Base-by-base conservation (phyloP, 441 rosid genomes). In the Populus hybrid region DNA sequence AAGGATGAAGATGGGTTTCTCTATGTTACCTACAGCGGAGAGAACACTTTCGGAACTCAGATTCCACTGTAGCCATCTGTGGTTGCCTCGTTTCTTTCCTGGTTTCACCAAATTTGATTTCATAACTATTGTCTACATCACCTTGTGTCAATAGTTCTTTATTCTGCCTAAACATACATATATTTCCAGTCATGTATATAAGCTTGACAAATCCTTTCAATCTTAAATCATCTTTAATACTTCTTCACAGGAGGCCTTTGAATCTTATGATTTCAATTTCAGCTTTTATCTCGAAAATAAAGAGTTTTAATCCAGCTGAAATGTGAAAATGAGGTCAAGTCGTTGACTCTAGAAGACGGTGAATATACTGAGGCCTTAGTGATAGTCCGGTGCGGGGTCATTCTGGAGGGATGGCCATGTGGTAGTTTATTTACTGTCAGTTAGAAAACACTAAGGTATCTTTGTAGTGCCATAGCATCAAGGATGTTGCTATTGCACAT, bases 181-280 rank as follows among this genome's bases (percentile, higher is more conserved):
- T 50, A 14, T 59, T 70, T 46, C 54, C 68, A 30, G 26, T 80
- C 63, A 74, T 75, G 88, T 86, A 78, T 75, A 87, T 78, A 83
- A 79, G 23, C 67, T 4, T 34, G 38, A 64, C 30, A 21, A 26
- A 10, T 40, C 20, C 12, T 34, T 73, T 75, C 30, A 3, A 23
- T 26, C 24, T 14, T 9, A 10, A 30, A 23, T 79, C 54, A 6
- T 35, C 35, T 64, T 20, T 26, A 68, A 59, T 72, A 69, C 38
- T 59, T 67, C 72, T 14, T 73, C 71, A 16, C 28, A 14, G n/a
- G 66, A 64, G 2, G 34, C 23, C 38, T 57, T 2, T 7, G 11
- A 73, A 35, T 21, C 14, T 24, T 0, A 5, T 59, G 67, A 10
- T 24, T 26, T 4, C 8, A 0, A 12, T 14, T 50, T 50, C 18